These are phyloP conservation scores for Saturnispora saitoi DNA, from an alignment of 805 yeast species.

Conservation along the genomic window DNA sequence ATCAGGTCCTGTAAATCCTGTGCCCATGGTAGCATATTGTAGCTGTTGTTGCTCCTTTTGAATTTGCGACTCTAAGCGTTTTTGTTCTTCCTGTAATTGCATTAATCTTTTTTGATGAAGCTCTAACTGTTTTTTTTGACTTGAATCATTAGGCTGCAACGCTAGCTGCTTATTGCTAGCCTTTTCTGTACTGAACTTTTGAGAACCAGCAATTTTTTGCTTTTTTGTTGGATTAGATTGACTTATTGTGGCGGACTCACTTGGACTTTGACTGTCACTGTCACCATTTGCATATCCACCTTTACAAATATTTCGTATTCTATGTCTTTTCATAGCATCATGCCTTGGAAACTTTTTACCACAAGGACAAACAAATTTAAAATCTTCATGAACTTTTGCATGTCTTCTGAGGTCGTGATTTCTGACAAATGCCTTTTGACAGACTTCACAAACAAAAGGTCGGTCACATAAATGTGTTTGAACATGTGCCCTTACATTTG, in stretches of 20 bases:
- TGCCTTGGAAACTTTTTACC: conserved; percentile 89
- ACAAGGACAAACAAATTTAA: conserved; percentile 72
- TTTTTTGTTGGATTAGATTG: background rate
- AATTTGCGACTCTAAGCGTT: conserved; percentile 3
- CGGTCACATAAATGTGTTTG: conserved; percentile 94
- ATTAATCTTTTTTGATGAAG: conserved; percentile 1
- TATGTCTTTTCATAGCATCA: conserved; percentile 80
- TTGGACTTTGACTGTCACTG: conserved; percentile 21
- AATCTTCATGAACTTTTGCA: conserved; percentile 73
- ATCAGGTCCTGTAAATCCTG: background rate
- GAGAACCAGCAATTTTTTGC: background rate
- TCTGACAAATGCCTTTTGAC: conserved; percentile 83
- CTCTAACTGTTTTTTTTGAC: background rate
- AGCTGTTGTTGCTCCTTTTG: conserved; percentile 9
- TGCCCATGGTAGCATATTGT: background rate
- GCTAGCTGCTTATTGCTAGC: background rate
- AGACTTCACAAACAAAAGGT: conserved; percentile 74
- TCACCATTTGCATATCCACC: conserved; percentile 47
- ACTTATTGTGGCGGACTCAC: conserved; percentile 10
- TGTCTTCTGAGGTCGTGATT: conserved; percentile 93
- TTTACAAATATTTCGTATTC: conserved; percentile 68
- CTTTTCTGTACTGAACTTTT: background rate
- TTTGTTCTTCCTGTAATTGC: conserved; percentile 5
- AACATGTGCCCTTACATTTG: conserved; percentile 89
- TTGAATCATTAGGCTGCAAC: background rate